These are phyloP conservation scores for Candida vartiovaarae DNA, from an alignment of 805 yeast genomes.

Conservation along the genomic window DNA sequence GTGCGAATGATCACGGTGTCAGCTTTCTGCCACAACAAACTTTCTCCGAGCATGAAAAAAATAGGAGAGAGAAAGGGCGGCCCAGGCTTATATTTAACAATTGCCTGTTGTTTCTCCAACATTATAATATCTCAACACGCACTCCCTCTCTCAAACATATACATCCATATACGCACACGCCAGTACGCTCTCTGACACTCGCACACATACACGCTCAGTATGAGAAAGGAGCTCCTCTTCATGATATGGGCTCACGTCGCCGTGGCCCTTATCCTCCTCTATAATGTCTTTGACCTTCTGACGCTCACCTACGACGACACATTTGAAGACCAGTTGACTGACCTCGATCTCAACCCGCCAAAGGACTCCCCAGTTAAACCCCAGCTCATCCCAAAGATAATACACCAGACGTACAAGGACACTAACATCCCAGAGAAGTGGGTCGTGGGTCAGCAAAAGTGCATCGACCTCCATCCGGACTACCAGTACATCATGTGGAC, in stretches of 20 bases:
- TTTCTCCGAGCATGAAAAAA: too few species aligned
- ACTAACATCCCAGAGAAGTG: conserved; percentile 73
- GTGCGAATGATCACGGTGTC: too few species aligned
- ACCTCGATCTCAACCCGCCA: conserved; percentile 54
- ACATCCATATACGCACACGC: too few species aligned
- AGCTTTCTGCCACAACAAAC: too few species aligned
- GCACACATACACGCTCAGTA: conserved; percentile 14
- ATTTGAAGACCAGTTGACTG: conserved; percentile 52
- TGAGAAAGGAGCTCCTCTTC: conserved; percentile 62
- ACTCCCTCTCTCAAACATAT: too few species aligned
- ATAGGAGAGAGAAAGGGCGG: too few species aligned
- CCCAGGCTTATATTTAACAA: too few species aligned
- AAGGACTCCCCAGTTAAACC: conserved; percentile 36
- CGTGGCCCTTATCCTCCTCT: conserved; percentile 36
- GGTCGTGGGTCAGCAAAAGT: conserved; percentile 69
- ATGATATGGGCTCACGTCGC: conserved; percentile 53
- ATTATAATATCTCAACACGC: too few species aligned
- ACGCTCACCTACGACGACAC: conserved; percentile 71
- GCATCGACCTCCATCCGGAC: conserved; percentile 78
- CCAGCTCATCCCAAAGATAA: conserved; percentile 74
- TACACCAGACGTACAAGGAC: conserved; percentile 89
- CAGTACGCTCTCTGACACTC: too few species aligned
- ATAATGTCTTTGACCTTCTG: conserved; percentile 63
- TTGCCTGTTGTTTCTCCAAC: too few species aligned
- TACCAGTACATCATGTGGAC: conserved; percentile 89